Base-by-base conservation (phyloP, 768 basidiomycete genomes). In the Suillus americanus region DNA sequence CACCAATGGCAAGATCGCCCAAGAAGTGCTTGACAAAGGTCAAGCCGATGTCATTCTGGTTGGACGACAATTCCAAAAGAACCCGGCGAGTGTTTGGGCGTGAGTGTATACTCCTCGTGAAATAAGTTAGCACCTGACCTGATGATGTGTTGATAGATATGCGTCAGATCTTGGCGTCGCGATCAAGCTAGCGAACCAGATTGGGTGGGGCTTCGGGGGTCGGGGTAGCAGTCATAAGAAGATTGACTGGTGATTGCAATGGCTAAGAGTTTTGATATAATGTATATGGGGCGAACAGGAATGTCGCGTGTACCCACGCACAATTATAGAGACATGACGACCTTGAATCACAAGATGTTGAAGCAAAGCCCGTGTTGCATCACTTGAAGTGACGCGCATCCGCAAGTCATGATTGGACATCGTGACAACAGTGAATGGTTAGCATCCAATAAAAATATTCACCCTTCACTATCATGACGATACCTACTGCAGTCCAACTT, bases 61-160 rank as follows among this genome's bases (percentile, higher is more conserved):
- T 14, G 85, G 84, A 25, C 72, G 85, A 46, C 78, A 80, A 60
- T 89, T 89, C 78, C 82, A 83, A 73, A 86, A 85, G 77, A 84
- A 89, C 67, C 88, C 88, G 0, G 83, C 81, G 0, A 67, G 74
- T 3, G 79, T 80, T 18, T 81, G 78, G 79, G 65, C 74, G 69
- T 73, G 63, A 71, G 73, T 68, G n/a, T 10, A n/a, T 40, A 10
- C 14, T 48, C 7, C 10, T 55, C 64, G 59, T 37, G 48, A n/a
- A 33, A 64, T 28, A 10, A 59, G 4, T 30, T 30, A 10, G 28
- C 16, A 10, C 28, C 7, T 12, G 25, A 38, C 8, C 9, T 33
- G 2, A 45, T 30, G 10, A 14, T 23, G 16, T 25, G 2, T 38
- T 18, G 28, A 5, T 16, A 71, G 73, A 12, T 86, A 86, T 69